phyloP scores from a whole-genome alignment of 2,329 filamentous ascomycete species.

The Epichloe glyceriae region DNA sequence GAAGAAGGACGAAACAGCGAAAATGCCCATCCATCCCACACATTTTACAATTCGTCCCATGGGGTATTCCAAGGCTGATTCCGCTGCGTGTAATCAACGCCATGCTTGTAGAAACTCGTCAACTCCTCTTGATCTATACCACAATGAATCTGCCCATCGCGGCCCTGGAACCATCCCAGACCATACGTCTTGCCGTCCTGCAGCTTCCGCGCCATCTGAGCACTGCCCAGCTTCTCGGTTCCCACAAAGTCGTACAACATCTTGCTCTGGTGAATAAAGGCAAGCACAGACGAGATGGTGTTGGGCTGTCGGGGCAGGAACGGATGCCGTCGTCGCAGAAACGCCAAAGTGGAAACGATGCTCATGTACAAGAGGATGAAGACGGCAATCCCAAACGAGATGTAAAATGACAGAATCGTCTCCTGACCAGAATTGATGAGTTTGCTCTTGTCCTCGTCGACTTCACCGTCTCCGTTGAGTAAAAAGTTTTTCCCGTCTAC shows the following conservation, averaged over 20 bases:
- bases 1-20: background rate
- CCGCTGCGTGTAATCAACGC: conserved; percentile 34
- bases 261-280: conserved; percentile 68
- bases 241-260: conserved; percentile 68
- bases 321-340: conserved; percentile 48
- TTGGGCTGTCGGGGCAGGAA: conserved; percentile 69
- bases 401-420: conserved; percentile 50
- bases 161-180: conserved; percentile 62
- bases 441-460: conserved; percentile 8
- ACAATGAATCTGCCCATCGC: conserved; percentile 61
- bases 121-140: conserved; percentile 69
- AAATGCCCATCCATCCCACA: background rate
- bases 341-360: conserved; percentile 45
- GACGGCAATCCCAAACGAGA: conserved; percentile 48
- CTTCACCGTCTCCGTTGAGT: conserved; percentile 11
- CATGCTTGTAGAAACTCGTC: conserved; percentile 51
- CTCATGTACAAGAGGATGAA: conserved; percentile 55
- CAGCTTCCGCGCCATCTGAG: conserved; percentile 48
- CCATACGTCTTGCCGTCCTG: conserved; percentile 53
- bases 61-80: conserved; percentile 39
- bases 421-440: conserved; percentile 41
- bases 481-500: conserved; percentile 52
- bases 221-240: conserved; percentile 48
- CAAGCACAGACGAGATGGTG: conserved; percentile 63
- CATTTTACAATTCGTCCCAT: conserved; percentile 23